Evolutionary conservation across 2,329 filamentous ascomycete species (phyloP).

Genomic region (Fusarium gaditjirri): DNA sequence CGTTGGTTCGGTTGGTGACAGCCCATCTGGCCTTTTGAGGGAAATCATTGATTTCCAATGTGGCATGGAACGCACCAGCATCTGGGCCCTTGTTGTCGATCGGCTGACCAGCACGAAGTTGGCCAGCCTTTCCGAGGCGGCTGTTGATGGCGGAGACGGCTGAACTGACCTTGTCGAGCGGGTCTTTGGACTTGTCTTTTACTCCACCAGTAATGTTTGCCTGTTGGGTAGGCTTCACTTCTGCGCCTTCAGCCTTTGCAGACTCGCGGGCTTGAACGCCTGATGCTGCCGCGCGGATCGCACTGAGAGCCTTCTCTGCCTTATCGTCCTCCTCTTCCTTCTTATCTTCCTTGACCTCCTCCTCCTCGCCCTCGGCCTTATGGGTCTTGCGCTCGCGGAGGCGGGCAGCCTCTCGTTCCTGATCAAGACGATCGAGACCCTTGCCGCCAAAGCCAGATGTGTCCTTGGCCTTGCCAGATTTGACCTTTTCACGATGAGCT

Average conservation of each 20-base stretch:
- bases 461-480: conserved; percentile 89
- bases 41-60: conserved; percentile 98
- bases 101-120: conserved; percentile 89
- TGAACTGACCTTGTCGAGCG: conserved; percentile 87
- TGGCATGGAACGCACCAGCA: conserved; percentile 95
- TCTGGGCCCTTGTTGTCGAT: conserved; percentile 99
- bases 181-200: conserved; percentile 68
- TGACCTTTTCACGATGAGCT: conserved; percentile 88
- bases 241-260: conserved; percentile 55
- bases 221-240: conserved; percentile 50
- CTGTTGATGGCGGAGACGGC: conserved; percentile 92
- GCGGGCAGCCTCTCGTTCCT: conserved; percentile 87
- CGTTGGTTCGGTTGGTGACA: conserved; percentile 97
- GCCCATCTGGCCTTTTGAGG: conserved; percentile 98
- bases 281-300: conserved; percentile 71
- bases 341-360: conserved; percentile 84
- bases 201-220: conserved; percentile 68
- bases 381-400: conserved; percentile 88
- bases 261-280: conserved; percentile 64
- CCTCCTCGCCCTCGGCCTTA: conserved; percentile 86
- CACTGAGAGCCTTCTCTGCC: conserved; percentile 73
- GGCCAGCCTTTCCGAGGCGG: conserved; percentile 87
- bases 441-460: conserved; percentile 94
- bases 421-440: conserved; percentile 89
- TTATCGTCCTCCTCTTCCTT: conserved; percentile 73